Conservation (phyloP, 108 stramenopile species). For the Phaeodactylum tricornutum region DNA sequence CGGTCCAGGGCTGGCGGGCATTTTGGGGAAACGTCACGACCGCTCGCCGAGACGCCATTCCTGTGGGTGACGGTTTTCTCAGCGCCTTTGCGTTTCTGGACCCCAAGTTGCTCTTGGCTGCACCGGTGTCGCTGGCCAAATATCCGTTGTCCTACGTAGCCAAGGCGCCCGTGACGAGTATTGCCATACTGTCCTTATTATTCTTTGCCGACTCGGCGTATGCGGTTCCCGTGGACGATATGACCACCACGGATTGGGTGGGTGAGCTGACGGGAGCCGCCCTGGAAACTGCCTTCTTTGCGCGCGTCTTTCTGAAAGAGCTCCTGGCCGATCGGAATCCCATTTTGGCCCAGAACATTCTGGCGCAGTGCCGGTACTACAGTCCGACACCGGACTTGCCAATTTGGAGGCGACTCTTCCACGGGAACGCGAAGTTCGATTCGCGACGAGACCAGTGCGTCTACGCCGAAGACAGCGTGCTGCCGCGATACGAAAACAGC, state of each 20-base stretch:
- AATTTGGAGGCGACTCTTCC: neutral
- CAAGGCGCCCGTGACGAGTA: slow-evolving; percentile 27
- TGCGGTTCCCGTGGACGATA: slow-evolving; percentile 5
- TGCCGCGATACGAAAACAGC: neutral
- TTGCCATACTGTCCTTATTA: slow-evolving; percentile 11
- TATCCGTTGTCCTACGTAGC: slow-evolving; percentile 47
- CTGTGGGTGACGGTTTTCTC: slow-evolving; percentile 26
- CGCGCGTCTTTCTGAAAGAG: slow-evolving; percentile 38
- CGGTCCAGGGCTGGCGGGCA: slow-evolving; percentile 21
- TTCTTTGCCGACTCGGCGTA: slow-evolving; percentile 13
- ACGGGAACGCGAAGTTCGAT: slow-evolving; percentile 1
- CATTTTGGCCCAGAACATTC: slow-evolving; percentile 38
- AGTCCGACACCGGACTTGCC: too few species aligned
- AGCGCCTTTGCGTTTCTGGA: slow-evolving; percentile 41
- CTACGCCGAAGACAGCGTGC: neutral
- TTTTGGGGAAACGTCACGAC: slow-evolving; percentile 16
- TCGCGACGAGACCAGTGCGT: slow-evolving; percentile 5
- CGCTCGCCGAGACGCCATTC: slow-evolving; percentile 32
- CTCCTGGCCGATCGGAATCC: slow-evolving; percentile 55
- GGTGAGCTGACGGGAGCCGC: slow-evolving; percentile 18
- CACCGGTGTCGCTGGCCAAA: slow-evolving; percentile 41
- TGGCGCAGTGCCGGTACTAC: slow-evolving; percentile 21
- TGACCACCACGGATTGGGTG: slow-evolving; percentile 9
- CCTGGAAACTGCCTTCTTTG: slow-evolving; percentile 46
- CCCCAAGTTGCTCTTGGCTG: slow-evolving; percentile 29